These are phyloP conservation scores for Mycena capillaripes DNA, from an alignment of 768 basidiomycete genomes.

Conservation along the genomic window DNA sequence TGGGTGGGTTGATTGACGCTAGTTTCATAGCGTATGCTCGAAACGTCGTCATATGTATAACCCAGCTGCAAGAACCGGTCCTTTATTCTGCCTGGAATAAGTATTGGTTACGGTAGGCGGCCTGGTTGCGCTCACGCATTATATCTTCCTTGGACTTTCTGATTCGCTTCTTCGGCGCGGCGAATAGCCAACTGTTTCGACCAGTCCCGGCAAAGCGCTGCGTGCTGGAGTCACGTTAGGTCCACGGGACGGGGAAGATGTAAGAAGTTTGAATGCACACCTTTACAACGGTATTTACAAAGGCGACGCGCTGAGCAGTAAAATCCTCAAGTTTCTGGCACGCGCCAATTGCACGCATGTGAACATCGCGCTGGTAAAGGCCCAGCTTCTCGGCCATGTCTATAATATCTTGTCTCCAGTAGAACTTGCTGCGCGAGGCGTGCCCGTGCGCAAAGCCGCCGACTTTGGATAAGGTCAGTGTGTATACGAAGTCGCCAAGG, in stretches of 20 bases:
- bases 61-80: slow-evolving; percentile 38
- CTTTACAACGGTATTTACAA: slow-evolving; percentile 32
- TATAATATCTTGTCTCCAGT: slow-evolving; percentile 50
- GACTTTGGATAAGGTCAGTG: slow-evolving; percentile 37
- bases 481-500: not conserved
- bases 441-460: slow-evolving; percentile 46
- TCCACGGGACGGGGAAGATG: no score
- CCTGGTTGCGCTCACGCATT: slow-evolving; percentile 19
- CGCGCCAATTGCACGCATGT: slow-evolving; percentile 40
- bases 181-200: not conserved
- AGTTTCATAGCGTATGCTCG: not conserved
- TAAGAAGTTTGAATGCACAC: slow-evolving; percentile 3
- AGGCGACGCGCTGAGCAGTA: slow-evolving; percentile 30
- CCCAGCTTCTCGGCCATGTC: slow-evolving; percentile 38
- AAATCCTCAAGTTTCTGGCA: slow-evolving; percentile 44
- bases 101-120: not conserved
- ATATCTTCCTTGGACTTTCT: slow-evolving; percentile 6
- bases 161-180: not conserved
- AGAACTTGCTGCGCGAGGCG: slow-evolving; percentile 45
- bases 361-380: slow-evolving; percentile 35
- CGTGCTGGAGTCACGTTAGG: slow-evolving; percentile 23
- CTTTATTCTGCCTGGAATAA: slow-evolving; percentile 31
- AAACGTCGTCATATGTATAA: slow-evolving; percentile 35
- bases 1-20: slow-evolving; percentile 19
- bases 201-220: slow-evolving; percentile 26